Percentiles rank a stretch among this genome's conserved stretches.
Conservation (phyloP, 768 basidiomycete genomes). For the Inosperma sp. region DNA sequence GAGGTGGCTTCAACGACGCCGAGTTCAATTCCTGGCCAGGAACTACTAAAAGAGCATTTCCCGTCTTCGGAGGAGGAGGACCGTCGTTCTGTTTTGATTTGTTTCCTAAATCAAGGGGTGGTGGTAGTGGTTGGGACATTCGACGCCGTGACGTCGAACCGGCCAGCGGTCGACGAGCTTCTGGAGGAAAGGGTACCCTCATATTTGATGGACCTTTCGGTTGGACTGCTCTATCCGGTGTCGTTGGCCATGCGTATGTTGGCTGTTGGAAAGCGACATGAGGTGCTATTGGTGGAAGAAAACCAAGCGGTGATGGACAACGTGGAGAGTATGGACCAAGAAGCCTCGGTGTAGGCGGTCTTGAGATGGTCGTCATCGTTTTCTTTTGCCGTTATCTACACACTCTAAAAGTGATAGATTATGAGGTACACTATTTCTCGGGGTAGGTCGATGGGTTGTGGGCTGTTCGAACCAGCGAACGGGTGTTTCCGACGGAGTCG, state of each 20-base stretch:
- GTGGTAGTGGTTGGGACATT: slow-evolving; percentile 10
- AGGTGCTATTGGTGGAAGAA: slow-evolving; percentile 12
- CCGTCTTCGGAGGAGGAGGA: slow-evolving; percentile 3
- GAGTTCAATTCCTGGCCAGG: not conserved
- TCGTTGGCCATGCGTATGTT: slow-evolving; percentile 9
- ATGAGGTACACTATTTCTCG: slow-evolving; percentile 5
- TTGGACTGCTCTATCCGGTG: slow-evolving; percentile 11
- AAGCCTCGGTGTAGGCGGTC: slow-evolving; percentile 10
- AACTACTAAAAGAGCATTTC: not conserved
- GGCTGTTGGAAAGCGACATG: slow-evolving; percentile 8
- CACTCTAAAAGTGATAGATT: not conserved
- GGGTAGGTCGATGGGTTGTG: slow-evolving; percentile 5
- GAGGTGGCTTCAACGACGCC: no score
- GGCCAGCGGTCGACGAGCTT: slow-evolving; percentile 17
- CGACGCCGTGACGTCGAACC: slow-evolving; percentile 11
- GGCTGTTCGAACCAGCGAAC: slow-evolving; percentile 17
- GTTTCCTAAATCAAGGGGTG: not conserved
- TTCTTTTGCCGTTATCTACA: slow-evolving; percentile 1
- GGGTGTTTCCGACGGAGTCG: no score
- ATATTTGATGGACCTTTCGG: slow-evolving; percentile 7
- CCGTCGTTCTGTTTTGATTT: not conserved
- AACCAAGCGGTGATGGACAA: slow-evolving; percentile 13
- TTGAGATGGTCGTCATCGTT: slow-evolving; percentile 7
- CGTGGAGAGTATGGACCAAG: slow-evolving; percentile 13
- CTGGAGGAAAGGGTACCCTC: slow-evolving; percentile 7